Evolutionary conservation across 148 eudicot species (phyloP).

Genomic region (Diospyros lotus): DNA sequence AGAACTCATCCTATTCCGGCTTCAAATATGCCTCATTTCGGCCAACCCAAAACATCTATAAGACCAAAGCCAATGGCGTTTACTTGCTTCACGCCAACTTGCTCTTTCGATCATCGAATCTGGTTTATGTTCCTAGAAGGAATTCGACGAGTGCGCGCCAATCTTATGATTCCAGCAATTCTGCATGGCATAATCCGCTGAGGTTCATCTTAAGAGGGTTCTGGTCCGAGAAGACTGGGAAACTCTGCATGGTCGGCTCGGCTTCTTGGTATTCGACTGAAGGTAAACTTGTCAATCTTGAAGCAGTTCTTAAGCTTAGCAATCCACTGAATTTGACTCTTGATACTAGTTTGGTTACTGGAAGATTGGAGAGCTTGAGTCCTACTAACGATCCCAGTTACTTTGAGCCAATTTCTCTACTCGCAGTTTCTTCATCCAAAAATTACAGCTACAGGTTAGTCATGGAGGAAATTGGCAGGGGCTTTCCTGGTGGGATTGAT

Average conservation of each 20-base stretch:
- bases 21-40: neutral
- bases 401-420: slow-evolving; percentile 17
- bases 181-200: neutral
- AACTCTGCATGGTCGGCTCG: slow-evolving; percentile 25
- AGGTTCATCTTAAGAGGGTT: slow-evolving; percentile 13
- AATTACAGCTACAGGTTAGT: slow-evolving; percentile 19
- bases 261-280: slow-evolving; percentile 11
- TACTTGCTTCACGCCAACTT: slow-evolving; percentile 23
- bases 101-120: slow-evolving; percentile 4
- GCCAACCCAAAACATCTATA: neutral
- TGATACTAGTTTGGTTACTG: slow-evolving; percentile 14
- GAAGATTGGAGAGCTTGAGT: slow-evolving; percentile 19
- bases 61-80: slow-evolving; percentile 15
- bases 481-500: slow-evolving; percentile 5
- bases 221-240: slow-evolving; percentile 20
- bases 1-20: neutral
- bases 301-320: slow-evolving; percentile 18
- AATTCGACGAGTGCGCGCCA: too few relatives aligned
- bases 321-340: slow-evolving; percentile 2
- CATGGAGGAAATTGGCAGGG: slow-evolving; percentile 5
- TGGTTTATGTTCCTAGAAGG: neutral
- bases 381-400: slow-evolving; percentile 14
- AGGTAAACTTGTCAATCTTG: slow-evolving; percentile 13
- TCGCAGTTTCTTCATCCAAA: neutral
- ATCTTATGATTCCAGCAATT: neutral